Evolutionary conservation across 768 basidiomycete genomes (phyloP).

Genomic region (Coprinopsis sp.): DNA sequence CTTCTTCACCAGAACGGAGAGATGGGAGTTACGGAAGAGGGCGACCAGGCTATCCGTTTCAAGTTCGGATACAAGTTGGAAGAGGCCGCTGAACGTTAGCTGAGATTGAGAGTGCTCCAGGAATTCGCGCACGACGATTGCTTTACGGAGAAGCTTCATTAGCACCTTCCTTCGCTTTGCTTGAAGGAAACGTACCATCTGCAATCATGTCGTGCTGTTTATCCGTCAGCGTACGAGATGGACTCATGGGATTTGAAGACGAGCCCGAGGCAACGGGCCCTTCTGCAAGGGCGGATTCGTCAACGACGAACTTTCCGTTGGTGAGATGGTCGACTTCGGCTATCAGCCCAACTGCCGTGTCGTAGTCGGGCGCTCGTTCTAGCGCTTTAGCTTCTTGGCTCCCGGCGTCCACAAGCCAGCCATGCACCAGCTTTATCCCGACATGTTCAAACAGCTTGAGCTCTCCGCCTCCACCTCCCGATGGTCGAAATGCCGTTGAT

Average conservation of each 20-base stretch:
- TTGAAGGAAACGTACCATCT: slow-evolving; percentile 48
- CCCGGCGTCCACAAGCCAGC: slow-evolving; percentile 79
- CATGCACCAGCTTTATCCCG: slow-evolving; percentile 78
- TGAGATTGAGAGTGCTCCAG: slow-evolving; percentile 73
- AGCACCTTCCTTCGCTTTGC: not conserved
- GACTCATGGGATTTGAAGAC: slow-evolving; percentile 16
- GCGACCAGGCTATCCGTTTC: slow-evolving; percentile 58
- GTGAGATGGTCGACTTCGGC: slow-evolving; percentile 78
- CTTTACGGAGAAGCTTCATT: slow-evolving; percentile 31
- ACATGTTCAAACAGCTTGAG: slow-evolving; percentile 82
- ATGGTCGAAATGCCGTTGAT: slow-evolving; percentile 62
- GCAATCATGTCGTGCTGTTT: slow-evolving; percentile 61
- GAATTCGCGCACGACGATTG: slow-evolving; percentile 62
- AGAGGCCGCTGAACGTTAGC: slow-evolving; percentile 83
- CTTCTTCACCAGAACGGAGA: slow-evolving; percentile 78
- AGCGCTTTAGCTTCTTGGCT: slow-evolving; percentile 56
- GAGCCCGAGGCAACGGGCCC: slow-evolving; percentile 8
- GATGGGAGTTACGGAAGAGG: slow-evolving; percentile 86
- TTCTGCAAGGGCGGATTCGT: slow-evolving; percentile 22
- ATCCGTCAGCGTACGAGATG: slow-evolving; percentile 35
- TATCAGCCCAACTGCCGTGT: slow-evolving; percentile 66
- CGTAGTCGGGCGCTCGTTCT: slow-evolving; percentile 58
- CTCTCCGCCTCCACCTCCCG: slow-evolving; percentile 59
- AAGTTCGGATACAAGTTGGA: slow-evolving; percentile 68
- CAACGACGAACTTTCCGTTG: slow-evolving; percentile 52